Evolutionary conservation across 176 grass and related monocot genomes (phyloP).

Genomic region (Phoenix dactylifera): DNA sequence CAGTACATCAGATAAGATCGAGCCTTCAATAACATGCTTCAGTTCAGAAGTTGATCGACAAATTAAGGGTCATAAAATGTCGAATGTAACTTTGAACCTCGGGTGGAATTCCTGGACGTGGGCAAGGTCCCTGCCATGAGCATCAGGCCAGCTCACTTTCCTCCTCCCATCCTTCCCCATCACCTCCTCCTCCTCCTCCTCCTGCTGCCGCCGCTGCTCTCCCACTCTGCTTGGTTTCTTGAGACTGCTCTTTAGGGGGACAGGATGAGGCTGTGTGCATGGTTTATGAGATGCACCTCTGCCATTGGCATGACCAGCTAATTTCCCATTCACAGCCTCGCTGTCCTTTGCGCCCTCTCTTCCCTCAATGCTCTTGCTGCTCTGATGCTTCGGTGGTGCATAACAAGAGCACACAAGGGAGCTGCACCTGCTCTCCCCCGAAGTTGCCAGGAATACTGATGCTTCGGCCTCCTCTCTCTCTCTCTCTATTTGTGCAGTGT

Average conservation of each 20-base stretch:
- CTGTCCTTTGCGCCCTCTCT: slow-evolving; percentile 1
- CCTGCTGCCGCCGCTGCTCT: neutral
- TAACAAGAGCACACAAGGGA: slow-evolving; percentile 17
- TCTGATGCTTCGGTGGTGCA: neutral
- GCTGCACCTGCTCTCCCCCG: slow-evolving; percentile 2
- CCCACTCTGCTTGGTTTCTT: slow-evolving; percentile 1
- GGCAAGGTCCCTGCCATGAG: slow-evolving; percentile 33
- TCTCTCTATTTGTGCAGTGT: neutral
- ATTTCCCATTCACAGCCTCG: neutral
- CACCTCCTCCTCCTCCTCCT: neutral
- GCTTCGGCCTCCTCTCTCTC: neutral
- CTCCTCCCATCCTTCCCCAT: slow-evolving; percentile 16
- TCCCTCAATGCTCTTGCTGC: slow-evolving; percentile 6
- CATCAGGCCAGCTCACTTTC: slow-evolving; percentile 37
- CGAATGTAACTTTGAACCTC: slow-evolving; percentile 3
- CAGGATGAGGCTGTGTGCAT: neutral
- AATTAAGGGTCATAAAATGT: too few species aligned
- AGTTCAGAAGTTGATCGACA: neutral
- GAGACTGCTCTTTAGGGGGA: slow-evolving; percentile 18
- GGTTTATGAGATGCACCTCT: neutral
- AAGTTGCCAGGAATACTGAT: neutral
- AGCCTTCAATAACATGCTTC: neutral
- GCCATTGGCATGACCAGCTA: neutral
- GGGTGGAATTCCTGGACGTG: slow-evolving; percentile 29
- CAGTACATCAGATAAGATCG: slow-evolving; percentile 1